Conservation (phyloP, 1,139 yeast species). For the Zygoascus meyerae region DNA sequence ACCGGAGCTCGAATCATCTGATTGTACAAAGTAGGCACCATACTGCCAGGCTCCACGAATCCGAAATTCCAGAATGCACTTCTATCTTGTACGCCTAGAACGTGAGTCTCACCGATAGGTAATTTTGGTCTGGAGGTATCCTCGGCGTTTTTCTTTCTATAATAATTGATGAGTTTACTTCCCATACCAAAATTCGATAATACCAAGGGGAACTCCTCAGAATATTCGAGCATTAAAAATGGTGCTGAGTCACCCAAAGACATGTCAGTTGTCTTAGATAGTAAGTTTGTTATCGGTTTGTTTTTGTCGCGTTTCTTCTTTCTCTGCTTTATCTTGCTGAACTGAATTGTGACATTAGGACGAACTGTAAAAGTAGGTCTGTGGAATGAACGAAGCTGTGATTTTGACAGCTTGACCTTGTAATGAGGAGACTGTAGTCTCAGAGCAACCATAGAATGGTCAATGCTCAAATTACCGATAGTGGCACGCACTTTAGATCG, state of each 20-base stretch:
- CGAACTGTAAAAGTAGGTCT: slow-evolving; percentile 69
- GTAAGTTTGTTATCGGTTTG: slow-evolving; percentile 67
- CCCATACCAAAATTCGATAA: slow-evolving; percentile 95
- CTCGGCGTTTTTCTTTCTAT: slow-evolving; percentile 74
- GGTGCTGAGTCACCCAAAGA: slow-evolving; percentile 80
- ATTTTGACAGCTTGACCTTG: slow-evolving; percentile 65
- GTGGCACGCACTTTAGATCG: slow-evolving; percentile 91
- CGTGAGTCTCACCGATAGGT: slow-evolving; percentile 91
- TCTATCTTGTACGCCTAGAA: slow-evolving; percentile 88
- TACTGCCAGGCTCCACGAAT: slow-evolving; percentile 88
- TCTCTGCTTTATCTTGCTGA: slow-evolving; percentile 70
- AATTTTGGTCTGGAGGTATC: slow-evolving; percentile 86
- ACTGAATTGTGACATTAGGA: slow-evolving; percentile 71
- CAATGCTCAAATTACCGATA: slow-evolving; percentile 83
- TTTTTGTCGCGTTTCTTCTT: slow-evolving; percentile 89
- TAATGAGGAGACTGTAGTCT: slow-evolving; percentile 88
- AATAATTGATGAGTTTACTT: slow-evolving; percentile 84
- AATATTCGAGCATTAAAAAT: slow-evolving; percentile 75
- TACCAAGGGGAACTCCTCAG: slow-evolving; percentile 83
- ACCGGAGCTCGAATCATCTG: slow-evolving; percentile 91
- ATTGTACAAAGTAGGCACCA: slow-evolving; percentile 90
- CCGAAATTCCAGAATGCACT: slow-evolving; percentile 99
- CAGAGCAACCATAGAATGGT: slow-evolving; percentile 84
- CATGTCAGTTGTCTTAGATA: slow-evolving; percentile 65
- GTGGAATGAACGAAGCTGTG: slow-evolving; percentile 74